phyloP scores from a whole-genome alignment of 441 rosid genomes.

The Melastoma candidum region DNA sequence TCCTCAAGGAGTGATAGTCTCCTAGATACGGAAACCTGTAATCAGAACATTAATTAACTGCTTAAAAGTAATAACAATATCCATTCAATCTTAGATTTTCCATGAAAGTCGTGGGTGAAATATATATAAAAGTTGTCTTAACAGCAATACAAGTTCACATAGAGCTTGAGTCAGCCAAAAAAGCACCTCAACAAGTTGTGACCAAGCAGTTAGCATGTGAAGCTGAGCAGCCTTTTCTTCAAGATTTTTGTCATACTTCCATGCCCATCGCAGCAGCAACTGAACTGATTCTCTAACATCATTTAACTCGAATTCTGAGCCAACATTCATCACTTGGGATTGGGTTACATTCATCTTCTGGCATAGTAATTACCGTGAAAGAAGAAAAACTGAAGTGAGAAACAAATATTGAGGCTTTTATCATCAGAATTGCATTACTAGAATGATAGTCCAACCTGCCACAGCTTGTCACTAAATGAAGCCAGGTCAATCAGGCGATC shows the following conservation, averaged over 20 bases:
- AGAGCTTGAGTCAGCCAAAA: constrained; percentile 7
- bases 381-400: too few relatives aligned
- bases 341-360: constrained; percentile 65
- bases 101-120: too few relatives aligned
- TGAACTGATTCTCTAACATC: constrained; percentile 77
- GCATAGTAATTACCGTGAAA: constrained; percentile 17
- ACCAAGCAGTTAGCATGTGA: constrained; percentile 97
- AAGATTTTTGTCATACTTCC: constrained; percentile 91
- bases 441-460: constrained; percentile 53
- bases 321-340: constrained; percentile 53
- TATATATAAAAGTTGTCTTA: too few relatives aligned
- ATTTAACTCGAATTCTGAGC: constrained; percentile 64
- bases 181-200: constrained; percentile 86
- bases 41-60: constrained; percentile 1
- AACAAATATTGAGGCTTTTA: not conserved
- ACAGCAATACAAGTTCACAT: constrained; percentile 3
- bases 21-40: constrained; percentile 77
- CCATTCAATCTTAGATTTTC: too few relatives aligned
- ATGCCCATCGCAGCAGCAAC: constrained; percentile 88
- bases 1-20: constrained; percentile 63
- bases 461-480: constrained; percentile 70
- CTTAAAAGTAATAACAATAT: too few relatives aligned
- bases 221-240: constrained; percentile 99
- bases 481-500: constrained; percentile 88
- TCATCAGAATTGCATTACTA: constrained; percentile 11